Evolutionary conservation across 192 early-diverging fungal genomes (phyloP).

Genomic region (Coemansia sp.): DNA sequence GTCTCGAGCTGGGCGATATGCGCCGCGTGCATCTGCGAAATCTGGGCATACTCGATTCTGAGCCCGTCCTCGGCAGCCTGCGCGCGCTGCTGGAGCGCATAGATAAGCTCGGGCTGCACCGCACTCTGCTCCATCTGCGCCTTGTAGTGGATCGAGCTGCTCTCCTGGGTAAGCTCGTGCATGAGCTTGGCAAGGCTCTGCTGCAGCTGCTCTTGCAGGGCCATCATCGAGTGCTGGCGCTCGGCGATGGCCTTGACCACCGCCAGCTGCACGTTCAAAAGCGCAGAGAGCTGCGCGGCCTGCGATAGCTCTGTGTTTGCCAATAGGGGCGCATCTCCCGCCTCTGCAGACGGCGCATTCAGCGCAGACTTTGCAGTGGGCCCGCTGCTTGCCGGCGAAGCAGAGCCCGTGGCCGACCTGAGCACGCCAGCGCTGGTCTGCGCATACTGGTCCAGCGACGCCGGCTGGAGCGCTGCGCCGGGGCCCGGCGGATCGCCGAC

Average conservation of each 20-base stretch:
- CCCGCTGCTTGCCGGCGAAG: not conserved
- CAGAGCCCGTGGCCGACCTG: not conserved
- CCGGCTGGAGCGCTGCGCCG: not conserved
- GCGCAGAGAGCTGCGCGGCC: constrained; percentile 34
- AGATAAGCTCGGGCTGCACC: constrained; percentile 25
- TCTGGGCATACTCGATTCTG: constrained; percentile 23
- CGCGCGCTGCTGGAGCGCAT: constrained; percentile 41
- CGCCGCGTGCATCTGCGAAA: constrained; percentile 18
- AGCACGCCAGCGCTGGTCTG: not conserved
- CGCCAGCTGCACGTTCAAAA: constrained; percentile 38
- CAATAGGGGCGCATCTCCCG: not conserved
- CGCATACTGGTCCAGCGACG: not conserved
- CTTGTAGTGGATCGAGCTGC: constrained; percentile 31
- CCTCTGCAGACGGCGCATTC: not conserved
- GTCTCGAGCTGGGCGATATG: constrained; percentile 40
- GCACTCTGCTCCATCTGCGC: constrained; percentile 29
- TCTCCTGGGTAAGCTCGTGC: constrained; percentile 43
- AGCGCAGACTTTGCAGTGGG: not conserved
- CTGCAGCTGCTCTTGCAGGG: constrained; percentile 33
- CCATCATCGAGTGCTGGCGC: constrained; percentile 19
- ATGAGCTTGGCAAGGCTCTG: constrained; percentile 42
- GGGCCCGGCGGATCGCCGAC: not conserved
- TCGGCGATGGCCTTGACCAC: constrained; percentile 36
- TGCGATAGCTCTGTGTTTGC: constrained; percentile 11
- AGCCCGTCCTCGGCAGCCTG: constrained; percentile 23